Base-by-base conservation (phyloP, 768 basidiomycete species). In the Strobilomyces confusus region DNA sequence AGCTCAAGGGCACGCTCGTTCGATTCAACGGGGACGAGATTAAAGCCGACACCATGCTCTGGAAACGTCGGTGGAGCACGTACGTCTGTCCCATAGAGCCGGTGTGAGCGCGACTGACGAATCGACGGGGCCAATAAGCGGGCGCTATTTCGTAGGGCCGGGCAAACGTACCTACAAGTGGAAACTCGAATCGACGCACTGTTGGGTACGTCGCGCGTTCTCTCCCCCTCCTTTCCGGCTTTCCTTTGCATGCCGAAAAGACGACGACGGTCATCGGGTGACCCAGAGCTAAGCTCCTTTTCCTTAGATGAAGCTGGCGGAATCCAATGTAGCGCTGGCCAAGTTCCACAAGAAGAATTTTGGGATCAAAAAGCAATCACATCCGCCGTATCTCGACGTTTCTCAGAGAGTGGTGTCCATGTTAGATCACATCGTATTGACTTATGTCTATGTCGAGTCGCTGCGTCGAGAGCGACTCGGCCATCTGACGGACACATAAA, bases 111-210 rank as follows among this genome's bases (percentile, higher is more conserved):
- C 33, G 43, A 44, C 30, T 54, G 50, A 54, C 34, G 19, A 11
- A 40, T 30, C 19, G 38, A 42, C 25, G 43, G 29, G 19, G 20
- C 15, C 4, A 2, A 50, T 32, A 44, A 73, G 72, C 29, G 63
- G 64, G 9, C 69, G 69, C n/a, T 58, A 63, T 23, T 74, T 72
- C 51, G 50, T 53, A 33, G 73, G 69, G 5, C 70, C 63, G 0
- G 71, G 72, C 50, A 59, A 56, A 1, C 59, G 46, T 12, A 54
- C 56, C 22, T 73, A 73, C 49, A 67, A 67, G 15, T 75, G 72
- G 73, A 62, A 60, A 13, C 54, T 73, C 4, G 60, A 63, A n/a
- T 48, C 55, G 5, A 60, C 58, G 5, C 62, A 68, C 13, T 65
- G 66, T 25, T 63, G 63, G 63, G 63, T 63, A 62, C 26, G 52